Conservation (phyloP, 2,329 filamentous ascomycete genomes). For the Trichoderma brevicompactum region DNA sequence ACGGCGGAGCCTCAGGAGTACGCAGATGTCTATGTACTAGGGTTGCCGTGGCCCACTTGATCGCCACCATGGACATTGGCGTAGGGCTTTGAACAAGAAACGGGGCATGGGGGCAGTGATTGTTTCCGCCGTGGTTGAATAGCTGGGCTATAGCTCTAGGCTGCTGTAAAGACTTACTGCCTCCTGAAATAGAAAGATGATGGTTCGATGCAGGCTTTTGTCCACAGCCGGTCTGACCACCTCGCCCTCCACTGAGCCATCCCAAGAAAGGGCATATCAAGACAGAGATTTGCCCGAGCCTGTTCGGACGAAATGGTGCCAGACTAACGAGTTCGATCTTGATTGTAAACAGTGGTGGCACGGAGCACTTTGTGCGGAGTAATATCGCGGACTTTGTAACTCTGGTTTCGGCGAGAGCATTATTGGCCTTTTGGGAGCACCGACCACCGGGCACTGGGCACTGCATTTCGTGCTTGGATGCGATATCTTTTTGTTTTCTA, state of each 20-base stretch:
- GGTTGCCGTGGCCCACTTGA: background rate
- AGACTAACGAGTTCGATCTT: background rate
- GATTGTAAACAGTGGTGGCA: background rate
- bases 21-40: background rate
- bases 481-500: no score
- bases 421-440: no score
- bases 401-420: background rate
- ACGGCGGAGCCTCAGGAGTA: background rate
- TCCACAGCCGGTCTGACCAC: background rate
- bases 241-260: no score
- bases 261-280: background rate
- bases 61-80: background rate
- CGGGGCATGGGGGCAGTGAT: background rate
- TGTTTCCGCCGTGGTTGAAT: no score
- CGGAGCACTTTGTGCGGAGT: background rate
- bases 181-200: background rate
- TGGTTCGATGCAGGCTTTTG: background rate
- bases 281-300: background rate
- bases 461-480: no score
- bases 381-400: background rate
- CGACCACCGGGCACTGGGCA: no score
- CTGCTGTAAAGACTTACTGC: no score
- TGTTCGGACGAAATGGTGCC: background rate
- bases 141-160: no score
- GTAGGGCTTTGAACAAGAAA: background rate